Evolutionary conservation across 257 asterid genomes (phyloP).

Genomic region (Parsonsia alboflavescens): DNA sequence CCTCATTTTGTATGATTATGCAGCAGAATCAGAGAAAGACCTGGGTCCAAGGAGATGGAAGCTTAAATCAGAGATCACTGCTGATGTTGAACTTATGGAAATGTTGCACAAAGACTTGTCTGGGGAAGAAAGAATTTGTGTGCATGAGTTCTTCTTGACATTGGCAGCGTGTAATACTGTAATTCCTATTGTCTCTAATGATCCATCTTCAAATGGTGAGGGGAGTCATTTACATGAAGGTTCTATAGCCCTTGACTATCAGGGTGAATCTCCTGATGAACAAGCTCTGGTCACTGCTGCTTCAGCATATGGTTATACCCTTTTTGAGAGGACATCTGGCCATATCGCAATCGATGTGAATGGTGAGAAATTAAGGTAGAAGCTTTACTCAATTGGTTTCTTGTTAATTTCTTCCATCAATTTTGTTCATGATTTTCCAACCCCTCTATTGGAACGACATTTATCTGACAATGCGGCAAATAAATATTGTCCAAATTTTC

Average conservation of each 20-base stretch:
- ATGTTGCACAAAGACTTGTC: constrained; percentile 56
- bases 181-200: constrained; percentile 66
- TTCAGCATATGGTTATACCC: constrained; percentile 89
- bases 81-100: constrained; percentile 66
- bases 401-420: not conserved
- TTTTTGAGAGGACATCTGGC: constrained; percentile 93
- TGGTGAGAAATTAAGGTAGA: constrained; percentile 93
- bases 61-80: constrained; percentile 59
- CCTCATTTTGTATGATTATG: constrained; percentile 17
- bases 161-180: constrained; percentile 96
- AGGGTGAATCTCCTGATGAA: constrained; percentile 99
- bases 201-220: constrained; percentile 35
- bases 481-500: not conserved
- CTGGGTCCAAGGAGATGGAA: constrained; percentile 54
- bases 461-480: not conserved
- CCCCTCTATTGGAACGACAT: not conserved
- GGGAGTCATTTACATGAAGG: constrained; percentile 27
- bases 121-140: constrained; percentile 69
- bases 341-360: constrained; percentile 86
- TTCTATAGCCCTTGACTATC: constrained; percentile 57
- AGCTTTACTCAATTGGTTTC: constrained; percentile 20
- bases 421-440: not conserved
- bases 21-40: constrained; percentile 37
- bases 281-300: constrained; percentile 95
- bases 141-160: constrained; percentile 83